Percentiles rank a stretch among this genome's conserved stretches.
Conservation (phyloP, 306 rosid species). For the Medicago lupulina region DNA sequence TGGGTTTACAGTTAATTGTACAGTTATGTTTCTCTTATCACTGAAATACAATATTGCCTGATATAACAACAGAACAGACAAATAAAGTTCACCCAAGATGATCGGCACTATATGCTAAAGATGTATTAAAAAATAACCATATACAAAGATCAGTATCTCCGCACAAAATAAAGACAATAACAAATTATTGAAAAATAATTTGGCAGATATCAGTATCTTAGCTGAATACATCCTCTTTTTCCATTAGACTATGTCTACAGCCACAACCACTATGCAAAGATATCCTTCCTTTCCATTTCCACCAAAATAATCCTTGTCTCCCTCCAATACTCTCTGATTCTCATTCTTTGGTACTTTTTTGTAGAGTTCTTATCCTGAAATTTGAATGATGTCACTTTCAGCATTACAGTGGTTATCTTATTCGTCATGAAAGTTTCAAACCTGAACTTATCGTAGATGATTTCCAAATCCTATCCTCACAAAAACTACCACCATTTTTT, state of each 20-base stretch:
- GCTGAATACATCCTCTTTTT: conserved; percentile 5
- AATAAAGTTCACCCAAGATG: not conserved
- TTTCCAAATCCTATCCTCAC: conserved; percentile 17
- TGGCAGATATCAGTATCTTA: conserved; percentile 10
- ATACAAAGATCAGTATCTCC: conserved; percentile 7
- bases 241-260: conserved; percentile 2
- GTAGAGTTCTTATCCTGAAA: conserved; percentile 19
- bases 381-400: conserved; percentile 17
- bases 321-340: conserved; percentile 27
- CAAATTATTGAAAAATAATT: conserved; percentile 27
- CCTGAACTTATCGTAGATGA: conserved; percentile 19
- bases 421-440: conserved; percentile 6
- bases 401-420: conserved; percentile 17
- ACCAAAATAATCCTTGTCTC: conserved; percentile 4
- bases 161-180: not conserved
- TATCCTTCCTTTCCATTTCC: conserved; percentile 10
- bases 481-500: conserved; percentile 14
- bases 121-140: conserved; percentile 10
- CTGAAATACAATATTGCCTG: not conserved
- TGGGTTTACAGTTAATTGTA: not conserved
- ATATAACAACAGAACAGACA: conserved; percentile 19
- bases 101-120: conserved; percentile 17
- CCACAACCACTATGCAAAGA: conserved; percentile 7
- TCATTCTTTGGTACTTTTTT: not conserved
- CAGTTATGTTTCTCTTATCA: not conserved